These are phyloP conservation scores for Elongisporangium undulatum DNA, from an alignment of 352 stramenopile genomes.

Conservation along the genomic window DNA sequence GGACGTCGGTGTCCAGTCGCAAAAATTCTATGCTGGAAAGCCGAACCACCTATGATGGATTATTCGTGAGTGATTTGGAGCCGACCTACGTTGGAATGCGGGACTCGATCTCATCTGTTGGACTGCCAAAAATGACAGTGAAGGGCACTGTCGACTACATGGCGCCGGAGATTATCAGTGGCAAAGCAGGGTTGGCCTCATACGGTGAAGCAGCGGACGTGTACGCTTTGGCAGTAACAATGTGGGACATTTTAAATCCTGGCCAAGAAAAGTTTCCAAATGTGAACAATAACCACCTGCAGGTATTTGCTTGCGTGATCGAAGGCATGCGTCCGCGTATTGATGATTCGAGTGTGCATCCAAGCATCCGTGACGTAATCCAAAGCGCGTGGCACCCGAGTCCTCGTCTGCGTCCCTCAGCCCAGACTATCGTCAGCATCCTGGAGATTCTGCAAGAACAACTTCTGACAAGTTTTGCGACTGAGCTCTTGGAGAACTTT, in stretches of 20 bases:
- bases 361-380: conserved; percentile 18
- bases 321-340: conserved; percentile 28
- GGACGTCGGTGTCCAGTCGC: not conserved
- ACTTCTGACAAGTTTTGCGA: conserved; percentile 21
- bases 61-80: not conserved
- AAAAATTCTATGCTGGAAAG: not conserved
- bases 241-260: conserved; percentile 70
- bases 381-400: conserved; percentile 12
- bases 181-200: conserved; percentile 29
- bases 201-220: conserved; percentile 71
- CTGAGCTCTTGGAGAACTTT: conserved; percentile 32
- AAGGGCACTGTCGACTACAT: conserved; percentile 74
- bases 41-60: not conserved
- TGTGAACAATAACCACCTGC: conserved; percentile 25
- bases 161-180: conserved; percentile 63
- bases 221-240: conserved; percentile 55
- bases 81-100: not conserved
- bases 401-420: conserved; percentile 12
- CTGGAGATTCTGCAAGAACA: conserved; percentile 25
- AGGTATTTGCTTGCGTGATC: conserved; percentile 33
- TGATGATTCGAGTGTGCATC: conserved; percentile 11
- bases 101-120: not conserved
- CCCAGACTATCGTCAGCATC: conserved; percentile 15
- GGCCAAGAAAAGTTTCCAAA: conserved; percentile 39
- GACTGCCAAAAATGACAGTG: conserved; percentile 51